Evolutionary conservation across 306 rosid genomes (phyloP), one percentile per base, ranked within the genome.

Genomic region (Trichosanthes truncata): DNA sequence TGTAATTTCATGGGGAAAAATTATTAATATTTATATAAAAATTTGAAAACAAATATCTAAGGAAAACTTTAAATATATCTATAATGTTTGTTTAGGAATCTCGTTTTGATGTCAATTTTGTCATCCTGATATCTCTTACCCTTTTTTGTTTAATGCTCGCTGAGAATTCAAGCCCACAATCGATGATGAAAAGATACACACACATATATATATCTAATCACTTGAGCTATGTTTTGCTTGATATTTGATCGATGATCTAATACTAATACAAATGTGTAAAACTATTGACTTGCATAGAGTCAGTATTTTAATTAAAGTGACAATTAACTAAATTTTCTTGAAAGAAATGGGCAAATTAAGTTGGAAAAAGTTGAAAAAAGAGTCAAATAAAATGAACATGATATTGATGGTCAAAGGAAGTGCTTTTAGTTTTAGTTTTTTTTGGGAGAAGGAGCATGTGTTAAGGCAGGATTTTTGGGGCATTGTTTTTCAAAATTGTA

Each of bases 381-480:
- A 43, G 74, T 38, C 45, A 63, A 38, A 66, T 33, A 36, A 63
- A 63, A 33, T 33, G 11, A 21, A 31, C 21, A 33, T 62, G 41
- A 31, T 15, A 14, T 62, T 31, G 43, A 17, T 62, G 69, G 69
- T 62, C 43, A 62, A 62, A 62, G 21, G 43, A 33, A 63, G 21
- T 63, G 71, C 15, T 11, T 23, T 59, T 23, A 25, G 4, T 59
- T 3, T 10, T 49, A 14, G 2, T 57, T 63, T 33, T 13, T 29
- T 0, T 5, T 29, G 0, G n/a, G 33, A 5, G 36, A 45, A 45
- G 10, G 15, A 71, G 77, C 77, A 71, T 71, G 25, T 71, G 38
- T 71, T 71, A 46, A 71, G 77, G 77, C 77, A 43, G 12, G 77
- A 71, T 45, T 71, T 71, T 71, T 71, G 77, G 77, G 77, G 36